A percentile compares a stretch with the other conserved stretches of the same genome.
Evolutionary conservation across 352 stramenopile genomes (phyloP).

Genomic region (Pythium aristosporum): DNA sequence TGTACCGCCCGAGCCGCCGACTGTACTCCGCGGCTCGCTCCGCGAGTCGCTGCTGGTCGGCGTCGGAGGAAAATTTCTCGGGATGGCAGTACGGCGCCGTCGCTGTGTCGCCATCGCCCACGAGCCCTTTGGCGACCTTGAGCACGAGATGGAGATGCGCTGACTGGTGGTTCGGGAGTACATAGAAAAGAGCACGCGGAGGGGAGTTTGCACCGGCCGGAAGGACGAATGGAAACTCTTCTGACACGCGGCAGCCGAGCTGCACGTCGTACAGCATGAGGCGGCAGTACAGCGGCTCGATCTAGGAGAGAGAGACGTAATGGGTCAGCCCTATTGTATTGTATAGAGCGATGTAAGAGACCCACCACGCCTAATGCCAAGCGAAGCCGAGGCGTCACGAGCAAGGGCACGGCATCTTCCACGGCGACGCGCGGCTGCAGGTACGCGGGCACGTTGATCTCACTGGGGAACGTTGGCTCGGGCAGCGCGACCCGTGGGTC

Average conservation of each 20-base stretch:
- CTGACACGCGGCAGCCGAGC: conserved; percentile 48
- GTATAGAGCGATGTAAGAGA: background rate
- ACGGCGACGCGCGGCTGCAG: conserved; percentile 48
- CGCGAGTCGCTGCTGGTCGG: conserved; percentile 57
- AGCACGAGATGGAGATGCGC: conserved; percentile 63
- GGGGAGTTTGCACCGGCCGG: conserved; percentile 1
- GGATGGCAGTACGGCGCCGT: conserved; percentile 60
- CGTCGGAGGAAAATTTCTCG: conserved; percentile 46
- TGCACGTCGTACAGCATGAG: conserved; percentile 65
- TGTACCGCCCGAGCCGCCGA: conserved; percentile 48
- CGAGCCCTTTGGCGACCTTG: conserved; percentile 62
- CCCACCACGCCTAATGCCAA: conserved; percentile 57
- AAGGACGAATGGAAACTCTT: conserved; percentile 67
- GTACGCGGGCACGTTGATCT: conserved; percentile 36
- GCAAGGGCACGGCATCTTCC: conserved; percentile 47
- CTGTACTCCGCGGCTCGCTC: conserved; percentile 48
- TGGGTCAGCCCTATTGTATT: background rate
- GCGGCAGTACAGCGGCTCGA: conserved; percentile 62
- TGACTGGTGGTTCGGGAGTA: conserved; percentile 44
- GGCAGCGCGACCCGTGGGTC: conserved; percentile 45
- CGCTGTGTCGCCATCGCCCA: conserved; percentile 52
- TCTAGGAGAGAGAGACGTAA: conserved; percentile 23
- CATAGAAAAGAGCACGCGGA: conserved; percentile 50
- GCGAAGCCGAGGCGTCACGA: conserved; percentile 41
- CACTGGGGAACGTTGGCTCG: conserved; percentile 48